Percentiles rank a stretch among this genome's conserved stretches.
phyloP scores from a whole-genome alignment of 352 stramenopile species.

The Pythium brachiatum region DNA sequence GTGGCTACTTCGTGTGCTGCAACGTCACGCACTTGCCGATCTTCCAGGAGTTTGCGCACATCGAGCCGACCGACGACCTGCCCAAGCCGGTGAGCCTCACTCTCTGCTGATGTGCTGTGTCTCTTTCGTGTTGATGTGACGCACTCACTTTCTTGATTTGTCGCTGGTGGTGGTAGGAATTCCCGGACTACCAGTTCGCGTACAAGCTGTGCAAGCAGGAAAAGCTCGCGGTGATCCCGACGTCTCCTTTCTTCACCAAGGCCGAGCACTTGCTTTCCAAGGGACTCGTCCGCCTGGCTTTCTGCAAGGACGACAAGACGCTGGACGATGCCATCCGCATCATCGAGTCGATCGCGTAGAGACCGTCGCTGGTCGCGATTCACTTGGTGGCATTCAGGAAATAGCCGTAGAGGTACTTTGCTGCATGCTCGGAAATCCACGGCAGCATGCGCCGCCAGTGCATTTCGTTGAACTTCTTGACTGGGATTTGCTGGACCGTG shows the following conservation, averaged over 20 bases:
- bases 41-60: slow-evolving; percentile 68
- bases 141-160: neutral
- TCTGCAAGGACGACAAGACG: slow-evolving; percentile 96
- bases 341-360: slow-evolving; percentile 37
- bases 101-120: neutral
- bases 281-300: slow-evolving; percentile 90
- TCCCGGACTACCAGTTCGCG: slow-evolving; percentile 85
- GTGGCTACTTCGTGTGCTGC: slow-evolving; percentile 95
- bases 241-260: slow-evolving; percentile 91
- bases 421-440: slow-evolving; percentile 62
- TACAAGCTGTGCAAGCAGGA: slow-evolving; percentile 89
- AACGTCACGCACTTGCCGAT: slow-evolving; percentile 68
- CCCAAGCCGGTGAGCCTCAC: slow-evolving; percentile 47
- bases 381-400: slow-evolving; percentile 30
- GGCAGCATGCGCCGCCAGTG: slow-evolving; percentile 86
- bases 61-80: slow-evolving; percentile 47
- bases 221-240: slow-evolving; percentile 93
- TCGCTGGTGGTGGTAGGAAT: slow-evolving; percentile 41
- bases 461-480: slow-evolving; percentile 82
- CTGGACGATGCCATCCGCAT: slow-evolving; percentile 83
- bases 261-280: slow-evolving; percentile 77
- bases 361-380: slow-evolving; percentile 4
- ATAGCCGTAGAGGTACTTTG: slow-evolving; percentile 47
- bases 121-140: slow-evolving; percentile 6
- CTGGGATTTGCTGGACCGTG: slow-evolving; percentile 47